phyloP scores from a whole-genome alignment of 768 basidiomycete genomes.

The Rhodotorula taiwanensis region DNA sequence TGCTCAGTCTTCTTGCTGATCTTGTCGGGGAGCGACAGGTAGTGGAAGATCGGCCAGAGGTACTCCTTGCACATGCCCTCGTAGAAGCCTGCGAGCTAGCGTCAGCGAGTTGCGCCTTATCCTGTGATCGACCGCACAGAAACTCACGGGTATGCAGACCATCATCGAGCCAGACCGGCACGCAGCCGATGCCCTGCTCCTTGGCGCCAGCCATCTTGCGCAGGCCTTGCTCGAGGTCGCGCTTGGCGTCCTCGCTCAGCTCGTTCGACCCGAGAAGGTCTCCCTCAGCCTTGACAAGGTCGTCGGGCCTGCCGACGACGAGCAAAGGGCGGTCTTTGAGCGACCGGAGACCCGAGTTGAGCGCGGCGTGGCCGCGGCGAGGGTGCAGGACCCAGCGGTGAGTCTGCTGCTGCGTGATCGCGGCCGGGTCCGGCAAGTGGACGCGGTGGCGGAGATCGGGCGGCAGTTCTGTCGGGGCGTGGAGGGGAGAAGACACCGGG shows the following conservation, averaged over 20 bases:
- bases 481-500: constrained; percentile 5
- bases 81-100: constrained; percentile 33
- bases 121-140: not conserved
- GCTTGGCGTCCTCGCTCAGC: constrained; percentile 59
- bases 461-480: no score
- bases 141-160: constrained; percentile 60
- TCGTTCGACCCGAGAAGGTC: constrained; percentile 46
- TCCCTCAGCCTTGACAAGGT: constrained; percentile 55
- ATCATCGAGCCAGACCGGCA: constrained; percentile 87
- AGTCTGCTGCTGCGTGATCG: constrained; percentile 4
- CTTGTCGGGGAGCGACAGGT: constrained; percentile 95
- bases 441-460: not conserved
- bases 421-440: not conserved
- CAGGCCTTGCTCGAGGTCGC: constrained; percentile 61
- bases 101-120: no score
- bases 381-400: constrained; percentile 65
- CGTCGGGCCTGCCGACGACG: constrained; percentile 90
- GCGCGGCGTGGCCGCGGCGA: constrained; percentile 84
- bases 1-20: constrained; percentile 76
- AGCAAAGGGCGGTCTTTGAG: constrained; percentile 83
- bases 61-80: constrained; percentile 88
- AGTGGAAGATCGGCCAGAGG: constrained; percentile 97
- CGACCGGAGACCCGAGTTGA: constrained; percentile 86
- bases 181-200: constrained; percentile 59
- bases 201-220: constrained; percentile 52